Evolutionary conservation across 139 green algal species (phyloP), one percentile per base, ranked within the genome.

Genomic region (Tetraselmis chui): DNA sequence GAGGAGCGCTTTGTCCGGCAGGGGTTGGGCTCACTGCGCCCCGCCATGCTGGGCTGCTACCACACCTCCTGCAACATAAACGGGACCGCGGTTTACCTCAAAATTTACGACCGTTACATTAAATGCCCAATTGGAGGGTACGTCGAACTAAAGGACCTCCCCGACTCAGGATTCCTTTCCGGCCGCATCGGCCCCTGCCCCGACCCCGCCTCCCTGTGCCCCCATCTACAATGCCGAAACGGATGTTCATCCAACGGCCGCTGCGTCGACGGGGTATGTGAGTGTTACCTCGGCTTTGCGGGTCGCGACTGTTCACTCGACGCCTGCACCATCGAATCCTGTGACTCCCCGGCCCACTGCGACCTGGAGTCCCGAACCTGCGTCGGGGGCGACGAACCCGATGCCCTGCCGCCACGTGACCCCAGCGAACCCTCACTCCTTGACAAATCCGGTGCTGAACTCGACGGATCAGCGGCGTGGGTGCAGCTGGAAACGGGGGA

Each of bases 151-250:
- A 28, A 84, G 0, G 28, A 78, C 59, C 76, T 78, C 58, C 32
- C 87, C 76, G 83, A 81, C 1, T 24, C 22, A n/a, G 75, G 84
- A 59, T 90, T 85, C 75, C 28, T 30, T 30, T 23, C 77, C 2
- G 86, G 86, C 74, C 45, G 59, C 59, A 86, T 90, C 2, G 86
- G 86, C 5, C 86, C 86, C 31, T 90, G 86, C 82, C 86, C 86
- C 2, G 31, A 82, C 30, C 76, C 86, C 30, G 59, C 45, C 0
- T 59, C 67, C 0, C 45, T 86, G 23, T 90, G 86, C 78, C 27
- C 67, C 67, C 81, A 25, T 0, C 76, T 87, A 23, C 59, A 29
- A 31, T 88, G 86, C 76, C 1, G 32, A 1, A 27, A 79, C 2
- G 59, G 31, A 28, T 90, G 86, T 80, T 75, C 84, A 25, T 27